Evolutionary conservation across 495 filamentous ascomycete genomes (phyloP).

Genomic region (Amphirosellinia nigrospora): DNA sequence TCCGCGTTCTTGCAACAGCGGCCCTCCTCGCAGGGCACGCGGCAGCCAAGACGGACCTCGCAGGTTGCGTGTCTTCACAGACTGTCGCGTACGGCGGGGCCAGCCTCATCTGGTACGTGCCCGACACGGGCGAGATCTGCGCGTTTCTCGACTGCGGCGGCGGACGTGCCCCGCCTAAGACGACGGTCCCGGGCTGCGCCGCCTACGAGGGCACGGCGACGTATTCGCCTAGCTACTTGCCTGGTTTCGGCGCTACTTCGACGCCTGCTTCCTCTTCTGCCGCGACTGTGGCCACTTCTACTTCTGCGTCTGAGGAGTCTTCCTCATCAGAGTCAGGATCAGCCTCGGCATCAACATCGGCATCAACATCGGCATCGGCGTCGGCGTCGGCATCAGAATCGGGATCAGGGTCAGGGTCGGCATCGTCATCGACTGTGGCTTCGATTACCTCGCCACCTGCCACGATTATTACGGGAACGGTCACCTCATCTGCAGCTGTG

Average conservation of each 20-base stretch:
- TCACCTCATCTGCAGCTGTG: neutral
- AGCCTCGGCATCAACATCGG: neutral
- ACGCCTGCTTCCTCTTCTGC: constrained; percentile 10
- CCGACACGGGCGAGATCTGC: constrained; percentile 65
- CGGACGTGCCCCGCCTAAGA: constrained; percentile 65
- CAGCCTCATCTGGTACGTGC: constrained; percentile 58
- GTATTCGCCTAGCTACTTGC: constrained; percentile 55
- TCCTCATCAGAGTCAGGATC: neutral
- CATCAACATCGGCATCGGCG: neutral
- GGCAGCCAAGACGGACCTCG: constrained; percentile 53
- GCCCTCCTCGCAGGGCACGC: constrained; percentile 33
- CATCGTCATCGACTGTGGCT: neutral
- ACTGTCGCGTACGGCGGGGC: constrained; percentile 47
- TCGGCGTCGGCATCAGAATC: too few species aligned
- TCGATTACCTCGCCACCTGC: neutral
- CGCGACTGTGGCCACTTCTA: constrained; percentile 24
- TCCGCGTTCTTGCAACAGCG: constrained; percentile 30
- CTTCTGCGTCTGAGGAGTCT: constrained; percentile 23
- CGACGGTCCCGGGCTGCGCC: constrained; percentile 62
- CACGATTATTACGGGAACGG: neutral
- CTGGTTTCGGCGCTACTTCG: constrained; percentile 40
- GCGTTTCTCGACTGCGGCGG: constrained; percentile 68
- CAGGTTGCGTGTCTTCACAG: constrained; percentile 48
- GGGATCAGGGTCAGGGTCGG: too few species aligned
- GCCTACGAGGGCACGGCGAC: constrained; percentile 63